phyloP scores from a whole-genome alignment of 2,329 filamentous ascomycete species.

The Hypomyces perniciosus region DNA sequence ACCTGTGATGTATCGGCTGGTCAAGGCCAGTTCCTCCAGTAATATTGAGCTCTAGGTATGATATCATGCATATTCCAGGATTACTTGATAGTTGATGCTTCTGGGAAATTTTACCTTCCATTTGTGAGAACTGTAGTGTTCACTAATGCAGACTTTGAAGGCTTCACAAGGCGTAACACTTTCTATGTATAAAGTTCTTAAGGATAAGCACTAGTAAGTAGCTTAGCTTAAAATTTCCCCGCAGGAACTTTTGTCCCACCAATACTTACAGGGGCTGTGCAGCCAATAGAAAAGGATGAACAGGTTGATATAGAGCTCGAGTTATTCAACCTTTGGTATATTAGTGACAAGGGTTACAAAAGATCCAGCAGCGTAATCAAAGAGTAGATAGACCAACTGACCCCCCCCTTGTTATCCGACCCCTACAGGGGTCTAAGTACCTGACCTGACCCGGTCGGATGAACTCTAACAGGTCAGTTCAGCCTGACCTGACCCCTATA shows the following conservation, averaged over 20 bases:
- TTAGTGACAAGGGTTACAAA: no score
- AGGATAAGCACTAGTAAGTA: not conserved
- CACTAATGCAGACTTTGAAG: not conserved
- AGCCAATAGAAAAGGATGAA: not conserved
- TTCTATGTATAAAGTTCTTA: not conserved
- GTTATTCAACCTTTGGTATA: no score
- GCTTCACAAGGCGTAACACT: not conserved
- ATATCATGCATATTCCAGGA: not conserved
- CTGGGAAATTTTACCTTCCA: not conserved
- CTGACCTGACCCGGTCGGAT: no score
- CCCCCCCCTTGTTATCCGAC: no score
- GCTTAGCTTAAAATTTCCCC: no score
- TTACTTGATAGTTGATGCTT: no score
- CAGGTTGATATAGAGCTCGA: no score
- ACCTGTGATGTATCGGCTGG: not conserved
- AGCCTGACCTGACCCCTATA: no score
- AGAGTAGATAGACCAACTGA: no score
- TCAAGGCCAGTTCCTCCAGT: not conserved
- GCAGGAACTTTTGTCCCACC: not conserved
- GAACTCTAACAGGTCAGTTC: no score
- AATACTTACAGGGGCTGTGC: not conserved
- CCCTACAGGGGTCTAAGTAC: no score
- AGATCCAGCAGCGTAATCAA: no score
- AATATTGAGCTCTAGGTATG: not conserved
- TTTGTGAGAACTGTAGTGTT: not conserved